Evolutionary conservation across 192 early-diverging fungal genomes (phyloP).

Genomic region (Physocladia obscura): DNA sequence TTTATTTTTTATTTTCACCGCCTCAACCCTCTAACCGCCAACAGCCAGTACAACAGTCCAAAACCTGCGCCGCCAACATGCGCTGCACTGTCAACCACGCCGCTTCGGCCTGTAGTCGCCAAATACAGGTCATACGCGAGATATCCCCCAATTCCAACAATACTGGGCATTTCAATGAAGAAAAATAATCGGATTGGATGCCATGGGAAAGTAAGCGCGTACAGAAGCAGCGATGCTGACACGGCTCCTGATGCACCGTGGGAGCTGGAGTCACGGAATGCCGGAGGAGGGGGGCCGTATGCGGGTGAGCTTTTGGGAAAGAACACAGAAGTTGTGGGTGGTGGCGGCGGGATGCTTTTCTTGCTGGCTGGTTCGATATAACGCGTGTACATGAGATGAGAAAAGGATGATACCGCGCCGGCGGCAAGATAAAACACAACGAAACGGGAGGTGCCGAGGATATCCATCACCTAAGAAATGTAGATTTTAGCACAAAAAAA

Average conservation of each 20-base stretch:
- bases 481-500: no score
- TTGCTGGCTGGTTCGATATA: constrained; percentile 15
- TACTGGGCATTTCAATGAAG: constrained; percentile 37
- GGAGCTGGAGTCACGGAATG: constrained; percentile 2
- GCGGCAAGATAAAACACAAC: constrained; percentile 37
- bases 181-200: constrained; percentile 34
- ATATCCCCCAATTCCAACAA: constrained; percentile 38
- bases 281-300: neutral
- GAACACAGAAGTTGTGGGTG: neutral
- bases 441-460: constrained; percentile 34
- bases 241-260: constrained; percentile 41
- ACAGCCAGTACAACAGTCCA: constrained; percentile 37
- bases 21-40: constrained; percentile 7
- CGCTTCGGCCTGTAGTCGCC: constrained; percentile 23
- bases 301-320: neutral
- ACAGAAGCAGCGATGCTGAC: constrained; percentile 29
- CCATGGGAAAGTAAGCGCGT: constrained; percentile 33
- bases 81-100: constrained; percentile 36
- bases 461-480: constrained; percentile 22
- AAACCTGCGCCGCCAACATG: constrained; percentile 42
- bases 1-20: no score
- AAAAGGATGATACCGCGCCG: constrained; percentile 26
- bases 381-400: constrained; percentile 28
- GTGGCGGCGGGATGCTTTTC: neutral
- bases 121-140: constrained; percentile 40